Evolutionary conservation across 768 basidiomycete species (phyloP), one percentile per base, ranked within the genome.

Genomic region (Lactarius indigo): DNA sequence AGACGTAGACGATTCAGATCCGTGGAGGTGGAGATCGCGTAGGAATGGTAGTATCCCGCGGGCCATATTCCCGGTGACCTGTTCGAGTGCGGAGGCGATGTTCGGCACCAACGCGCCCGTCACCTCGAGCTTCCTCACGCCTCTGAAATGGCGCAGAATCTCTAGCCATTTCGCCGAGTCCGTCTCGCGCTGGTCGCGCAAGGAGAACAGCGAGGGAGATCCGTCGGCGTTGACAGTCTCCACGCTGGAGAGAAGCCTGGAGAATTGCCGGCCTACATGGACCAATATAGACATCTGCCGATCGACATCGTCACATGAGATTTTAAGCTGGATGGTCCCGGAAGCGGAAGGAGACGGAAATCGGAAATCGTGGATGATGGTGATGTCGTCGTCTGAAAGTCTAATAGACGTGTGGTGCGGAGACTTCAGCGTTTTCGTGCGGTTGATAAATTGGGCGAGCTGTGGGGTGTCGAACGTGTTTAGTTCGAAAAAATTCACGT

Each of bases 11-110:
- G 23, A 37, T 8, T 55, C 13, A 20, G 26, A 50, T 10, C 39
- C 57, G 2, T 56, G 18, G 56, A 67, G 6, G 33, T 67, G 28
- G 30, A 67, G 50, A 37, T 67, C 66, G 52, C 57, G 66, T 52
- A 67, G 33, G 9, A 56, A 39, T 3, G 66, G 66, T 2, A 67
- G 37, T 20, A 64, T 39, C 20, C 23, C 50, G 39, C 61, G 50
- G 8, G 65, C 65, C 65, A 63, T 57, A 39, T 66, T 57, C 8
- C 57, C 61, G 1, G 65, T 59, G 17, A 30, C 62, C 20, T 41
- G 47, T 41, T 56, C 50, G 17, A 67, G 37, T 23, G 66, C 41
- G 9, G 61, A 59, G 41, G 52, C 61, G 35, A 67, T 37, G 28
- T 37, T 56, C 6, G 52, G 18, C 8, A 59, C 50, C 33, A 64